phyloP scores from a whole-genome alignment of 495 filamentous ascomycete genomes.

The Aspergillus carlsbadensis region DNA sequence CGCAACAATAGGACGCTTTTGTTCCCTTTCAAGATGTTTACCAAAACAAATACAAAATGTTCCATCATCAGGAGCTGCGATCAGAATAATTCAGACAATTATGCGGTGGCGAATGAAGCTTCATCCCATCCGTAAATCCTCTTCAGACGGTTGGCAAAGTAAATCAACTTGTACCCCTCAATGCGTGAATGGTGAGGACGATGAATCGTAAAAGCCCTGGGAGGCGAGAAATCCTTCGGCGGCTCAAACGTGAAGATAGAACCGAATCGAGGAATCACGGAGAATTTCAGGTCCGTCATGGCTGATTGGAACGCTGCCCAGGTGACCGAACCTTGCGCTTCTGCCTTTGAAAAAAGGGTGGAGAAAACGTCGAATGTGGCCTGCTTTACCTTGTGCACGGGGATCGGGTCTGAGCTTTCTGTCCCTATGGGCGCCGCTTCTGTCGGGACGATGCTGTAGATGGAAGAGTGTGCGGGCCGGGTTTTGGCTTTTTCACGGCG shows the following conservation, averaged over 20 bases:
- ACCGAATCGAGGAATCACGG: slow-evolving; percentile 9
- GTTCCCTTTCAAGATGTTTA: no score
- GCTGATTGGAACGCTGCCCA: slow-evolving; percentile 36
- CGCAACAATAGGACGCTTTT: no score
- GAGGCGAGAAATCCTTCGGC: background rate
- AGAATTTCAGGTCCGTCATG: slow-evolving; percentile 28
- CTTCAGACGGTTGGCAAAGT: slow-evolving; percentile 13
- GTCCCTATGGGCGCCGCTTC: background rate
- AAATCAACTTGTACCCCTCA: slow-evolving; percentile 11
- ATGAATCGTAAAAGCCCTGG: slow-evolving; percentile 6
- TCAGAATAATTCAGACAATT: background rate
- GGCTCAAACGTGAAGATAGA: slow-evolving; percentile 9
- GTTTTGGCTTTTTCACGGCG: slow-evolving; percentile 37
- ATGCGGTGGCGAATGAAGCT: background rate
- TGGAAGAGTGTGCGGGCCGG: slow-evolving; percentile 26
- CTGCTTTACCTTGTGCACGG: slow-evolving; percentile 24
- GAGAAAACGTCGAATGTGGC: slow-evolving; percentile 29
- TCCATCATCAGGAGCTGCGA: background rate
- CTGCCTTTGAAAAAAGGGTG: slow-evolving; percentile 24
- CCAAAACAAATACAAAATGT: no score
- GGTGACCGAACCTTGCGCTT: slow-evolving; percentile 24
- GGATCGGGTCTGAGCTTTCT: background rate
- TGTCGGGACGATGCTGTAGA: slow-evolving; percentile 24
- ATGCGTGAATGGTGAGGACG: slow-evolving; percentile 13
- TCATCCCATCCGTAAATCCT: slow-evolving; percentile 16